Evolutionary conservation across 257 asterid genomes (phyloP), one percentile per base, ranked within the genome.

Genomic region (Vinca minor): DNA sequence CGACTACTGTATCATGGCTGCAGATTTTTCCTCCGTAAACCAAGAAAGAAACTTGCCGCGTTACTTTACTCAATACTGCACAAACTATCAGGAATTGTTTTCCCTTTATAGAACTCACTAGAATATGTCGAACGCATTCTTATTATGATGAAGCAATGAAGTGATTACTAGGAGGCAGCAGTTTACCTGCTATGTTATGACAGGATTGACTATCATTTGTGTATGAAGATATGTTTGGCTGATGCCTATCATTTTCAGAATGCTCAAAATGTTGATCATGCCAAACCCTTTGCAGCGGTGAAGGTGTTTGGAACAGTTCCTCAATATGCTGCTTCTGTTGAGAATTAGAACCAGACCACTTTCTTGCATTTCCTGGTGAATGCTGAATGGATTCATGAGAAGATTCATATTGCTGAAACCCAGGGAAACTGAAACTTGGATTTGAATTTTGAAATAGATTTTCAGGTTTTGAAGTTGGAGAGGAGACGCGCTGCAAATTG

Each of bases 391-490:
- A 63, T 53, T 72, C 68, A 62, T 63, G 79, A 48, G 77, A 75
- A 63, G 78, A 64, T 72, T 76, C 81, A 15, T 80, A 73, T 18
- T 67, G 83, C 74, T 65, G 79, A 75, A 77, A 76, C 65, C 76
- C 73, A 36, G 74, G 74, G 78, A 72, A 74, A 53, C 72, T 68
- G 73, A 23, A 50, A 45, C 60, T 78, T 73, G 71, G 73, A 73
- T 70, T 44, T 45, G 73, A 66, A 49, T 66, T 73, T 25, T 73
- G 81, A 52, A 64, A 55, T 59, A 68, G 42, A 48, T 70, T 63
- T 55, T 77, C 79, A 0, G 85, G 84, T 69, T 82, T 78, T 65
- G 84, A 74, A 71, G 81, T 76, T 38, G 87, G 83, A 64, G 89
- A 77, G 26, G 81, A 49, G 25, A 58, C 81, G 69, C 74, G 76